phyloP scores from a whole-genome alignment of 257 asterid genomes.

The Knoxia roxburghii region DNA sequence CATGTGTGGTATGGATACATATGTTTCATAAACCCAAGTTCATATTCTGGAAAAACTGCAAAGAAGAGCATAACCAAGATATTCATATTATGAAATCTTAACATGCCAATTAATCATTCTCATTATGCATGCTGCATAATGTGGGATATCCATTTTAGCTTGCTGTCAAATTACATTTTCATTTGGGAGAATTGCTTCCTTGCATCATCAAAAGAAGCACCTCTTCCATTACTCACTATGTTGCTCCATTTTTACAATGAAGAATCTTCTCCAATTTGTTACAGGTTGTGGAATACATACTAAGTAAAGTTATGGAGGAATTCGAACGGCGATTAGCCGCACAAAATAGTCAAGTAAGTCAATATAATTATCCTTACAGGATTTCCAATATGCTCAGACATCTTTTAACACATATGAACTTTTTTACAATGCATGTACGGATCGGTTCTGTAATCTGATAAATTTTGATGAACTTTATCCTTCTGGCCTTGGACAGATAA shows the following conservation, averaged over 20 bases:
- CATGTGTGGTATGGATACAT: not conserved
- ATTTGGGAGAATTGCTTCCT: not conserved
- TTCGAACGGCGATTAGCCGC: conserved; percentile 46
- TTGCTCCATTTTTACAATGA: conserved; percentile 10
- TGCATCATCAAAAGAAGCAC: not conserved
- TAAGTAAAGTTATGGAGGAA: conserved; percentile 70
- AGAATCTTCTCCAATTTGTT: conserved; percentile 14
- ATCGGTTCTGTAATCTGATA: conserved; percentile 1
- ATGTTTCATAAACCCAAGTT: not conserved
- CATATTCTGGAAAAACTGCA: not conserved
- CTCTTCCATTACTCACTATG: not conserved
- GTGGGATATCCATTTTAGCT: not conserved
- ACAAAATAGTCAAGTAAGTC: conserved; percentile 49
- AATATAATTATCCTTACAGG: not conserved
- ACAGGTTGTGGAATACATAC: conserved; percentile 76
- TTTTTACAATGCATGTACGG: not conserved
- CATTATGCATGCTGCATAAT: not conserved
- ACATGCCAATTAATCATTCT: not conserved
- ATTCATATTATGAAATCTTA: not conserved
- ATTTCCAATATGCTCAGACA: not conserved
- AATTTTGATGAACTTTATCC: not conserved
- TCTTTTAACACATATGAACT: too few species aligned
- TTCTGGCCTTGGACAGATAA: conserved; percentile 23
- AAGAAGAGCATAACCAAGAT: not conserved
- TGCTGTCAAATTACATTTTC: not conserved